These are phyloP conservation scores for Epichloe bromicola DNA, from an alignment of 2,329 filamentous ascomycete genomes.

Conservation along the genomic window DNA sequence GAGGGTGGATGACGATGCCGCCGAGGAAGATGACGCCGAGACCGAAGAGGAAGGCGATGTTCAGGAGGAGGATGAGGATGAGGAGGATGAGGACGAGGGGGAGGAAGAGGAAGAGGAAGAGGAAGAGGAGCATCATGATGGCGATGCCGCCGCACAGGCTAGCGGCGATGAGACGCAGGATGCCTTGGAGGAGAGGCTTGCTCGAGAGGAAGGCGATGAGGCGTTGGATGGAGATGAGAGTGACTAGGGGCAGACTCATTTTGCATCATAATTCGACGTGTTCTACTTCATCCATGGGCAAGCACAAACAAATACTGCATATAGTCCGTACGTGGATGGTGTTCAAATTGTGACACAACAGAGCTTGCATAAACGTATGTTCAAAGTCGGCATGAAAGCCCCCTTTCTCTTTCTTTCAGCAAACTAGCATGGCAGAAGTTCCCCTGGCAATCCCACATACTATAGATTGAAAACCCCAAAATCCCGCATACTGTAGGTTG, in stretches of 20 bases:
- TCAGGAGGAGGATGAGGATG: slow-evolving; percentile 29
- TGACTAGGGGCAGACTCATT: slow-evolving; percentile 23
- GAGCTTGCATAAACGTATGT: too few species aligned
- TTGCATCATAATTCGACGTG: too few species aligned
- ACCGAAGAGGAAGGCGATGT: slow-evolving; percentile 25
- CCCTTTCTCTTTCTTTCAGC: background rate
- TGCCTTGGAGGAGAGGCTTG: slow-evolving; percentile 34
- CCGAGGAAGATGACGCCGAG: slow-evolving; percentile 14
- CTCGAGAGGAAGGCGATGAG: slow-evolving; percentile 42
- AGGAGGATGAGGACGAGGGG: slow-evolving; percentile 26
- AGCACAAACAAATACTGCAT: too few species aligned
- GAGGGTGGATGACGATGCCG: slow-evolving; percentile 19
- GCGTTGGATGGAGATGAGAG: slow-evolving; percentile 50
- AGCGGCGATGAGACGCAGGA: slow-evolving; percentile 37
- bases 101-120: slow-evolving; percentile 23
- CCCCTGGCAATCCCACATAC: background rate
- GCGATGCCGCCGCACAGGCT: slow-evolving; percentile 26
- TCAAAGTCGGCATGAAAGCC: background rate
- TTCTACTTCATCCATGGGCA: too few species aligned
- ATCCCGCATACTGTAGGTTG: background rate
- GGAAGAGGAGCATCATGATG: slow-evolving; percentile 24
- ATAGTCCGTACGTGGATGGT: too few species aligned
- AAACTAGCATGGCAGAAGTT: background rate
- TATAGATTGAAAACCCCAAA: background rate
- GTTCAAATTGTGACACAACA: too few species aligned